These are phyloP conservation scores for Hymenoscyphus fructigenus DNA, from an alignment of 2,329 filamentous ascomycete genomes.

Conservation along the genomic window DNA sequence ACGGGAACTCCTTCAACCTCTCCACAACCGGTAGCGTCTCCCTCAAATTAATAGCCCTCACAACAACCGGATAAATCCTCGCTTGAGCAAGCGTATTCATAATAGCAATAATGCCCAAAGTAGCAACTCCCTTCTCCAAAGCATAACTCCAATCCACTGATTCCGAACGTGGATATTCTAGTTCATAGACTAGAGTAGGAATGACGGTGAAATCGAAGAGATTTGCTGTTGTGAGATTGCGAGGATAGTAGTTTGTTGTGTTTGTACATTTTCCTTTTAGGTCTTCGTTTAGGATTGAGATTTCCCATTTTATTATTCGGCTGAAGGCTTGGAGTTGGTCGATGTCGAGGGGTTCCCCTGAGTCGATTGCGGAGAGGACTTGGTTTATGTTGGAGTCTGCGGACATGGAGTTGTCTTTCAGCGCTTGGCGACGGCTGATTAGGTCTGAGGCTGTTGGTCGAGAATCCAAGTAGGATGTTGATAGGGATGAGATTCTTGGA, in stretches of 20 bases:
- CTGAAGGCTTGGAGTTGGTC: constrained; percentile 64
- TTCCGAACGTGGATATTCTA: constrained; percentile 72
- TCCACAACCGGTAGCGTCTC: constrained; percentile 59
- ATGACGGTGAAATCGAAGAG: constrained; percentile 73
- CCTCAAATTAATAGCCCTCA: constrained; percentile 65
- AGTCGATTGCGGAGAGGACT: constrained; percentile 62
- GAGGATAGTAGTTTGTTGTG: constrained; percentile 57
- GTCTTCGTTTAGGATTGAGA: constrained; percentile 58
- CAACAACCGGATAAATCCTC: constrained; percentile 74
- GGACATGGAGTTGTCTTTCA: constrained; percentile 20
- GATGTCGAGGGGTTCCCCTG: constrained; percentile 56
- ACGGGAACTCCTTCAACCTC: constrained; percentile 68
- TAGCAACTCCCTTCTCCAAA: constrained; percentile 67
- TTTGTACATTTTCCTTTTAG: constrained; percentile 58
- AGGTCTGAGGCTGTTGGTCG: constrained; percentile 43
- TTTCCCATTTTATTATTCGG: constrained; percentile 62
- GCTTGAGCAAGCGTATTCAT: constrained; percentile 79
- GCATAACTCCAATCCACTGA: constrained; percentile 73
- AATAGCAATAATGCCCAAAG: constrained; percentile 70
- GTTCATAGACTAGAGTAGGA: constrained; percentile 76
- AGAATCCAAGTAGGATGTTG: constrained; percentile 46
- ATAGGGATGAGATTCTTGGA: constrained; percentile 44
- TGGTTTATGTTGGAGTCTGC: constrained; percentile 52
- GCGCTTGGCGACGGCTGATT: constrained; percentile 44
- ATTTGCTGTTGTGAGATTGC: constrained; percentile 64